Evolutionary conservation across 2,329 filamentous ascomycete species (phyloP), one percentile per base, ranked within the genome.

Genomic region (Epichloe amarillans): DNA sequence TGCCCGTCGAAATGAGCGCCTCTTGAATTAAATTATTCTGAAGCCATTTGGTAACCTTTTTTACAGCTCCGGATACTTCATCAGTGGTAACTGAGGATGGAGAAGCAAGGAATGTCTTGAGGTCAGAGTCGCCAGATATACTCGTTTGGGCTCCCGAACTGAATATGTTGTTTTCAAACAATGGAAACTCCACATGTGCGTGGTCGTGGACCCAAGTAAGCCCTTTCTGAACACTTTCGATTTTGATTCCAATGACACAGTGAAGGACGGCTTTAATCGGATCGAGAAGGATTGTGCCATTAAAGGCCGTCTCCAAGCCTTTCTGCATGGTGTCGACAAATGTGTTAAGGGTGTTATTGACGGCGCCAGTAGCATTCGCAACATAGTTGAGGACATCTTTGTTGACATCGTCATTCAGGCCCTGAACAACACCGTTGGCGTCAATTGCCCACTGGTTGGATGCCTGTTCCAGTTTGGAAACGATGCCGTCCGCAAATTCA

Each of bases 161-260:
- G 69, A 97, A 95, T 1, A 86, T 86, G 63, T 95, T 77, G 59
- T 87, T 84, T 26, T 80, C 74, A 54, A 97, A 82, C 49, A 79
- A 68, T 0, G 93, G 93, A 58, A 98, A 84, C 53, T 80, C 72
- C 58, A 98, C 77, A 54, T 93, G 79, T 3, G 93, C 88, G 63
- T 97, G 73, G 57, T 97, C 84, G 60, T 86, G 80, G 11, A 95
- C 86, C 91, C 91, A 98, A 1, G 87, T 95, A n/a, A 97, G 75
- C 12, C 86, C 93, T 62, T 86, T 84, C 65, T 97, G 81, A 56
- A 98, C 80, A 21, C 82, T 79, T 57, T 86, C 81, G 55, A 97
- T 76, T 72, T 97, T 97, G 61, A 95, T 75, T 7, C 84, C 81
- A 56, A 97, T 80, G n/a, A 97, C 74, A 62, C 93, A 97, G 62